Evolutionary conservation across 305 asterid genomes (phyloP), one percentile per base, ranked within the genome.

Genomic region (Euphrasia arctica): DNA sequence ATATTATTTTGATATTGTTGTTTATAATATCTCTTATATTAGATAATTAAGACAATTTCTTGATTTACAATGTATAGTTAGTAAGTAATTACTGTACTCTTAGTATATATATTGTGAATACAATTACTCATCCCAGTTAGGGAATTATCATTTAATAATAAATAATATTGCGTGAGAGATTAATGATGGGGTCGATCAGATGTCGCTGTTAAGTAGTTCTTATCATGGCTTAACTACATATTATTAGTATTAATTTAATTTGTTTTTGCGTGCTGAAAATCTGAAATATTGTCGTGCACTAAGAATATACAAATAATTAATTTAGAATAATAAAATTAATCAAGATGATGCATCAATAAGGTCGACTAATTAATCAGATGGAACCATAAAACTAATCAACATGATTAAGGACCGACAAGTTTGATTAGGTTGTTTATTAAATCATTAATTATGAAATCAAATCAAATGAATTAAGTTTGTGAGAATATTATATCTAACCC

Each of bases 371-470:
- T 43, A 4, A 4, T 22, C n/a, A 43, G 61, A 64, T 42, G 42
- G 64, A 70, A 66, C n/a, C 9, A 54, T 9, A 54, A 73, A 55
- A 58, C 4, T 28, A 55, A 58, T 2, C 22, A 58, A 67, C 22
- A 51, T 55, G 76, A 77, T 75, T 59, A 73, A 78, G 45, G 64
- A 51, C 71, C 78, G 77, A 72, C 81, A 72, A 49, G 45, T 67
- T 48, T 63, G 63, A 74, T 70, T 74, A 68, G 70, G 67, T 74
- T 70, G 66, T 57, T 25, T 0, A 25, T 25, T 25, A 25, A 25
- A 25, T 25, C 1, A 70, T 60, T 62, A 51, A 65, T 32, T 10
- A 55, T 11, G 6, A 39, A 5, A 34, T 32, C 36, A 32, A 32
- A 32, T 32, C 36, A 32, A 32, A 32, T 32, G 6, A 32, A 18